phyloP scores from a whole-genome alignment of 495 filamentous ascomycete species.

The Aspergillus panamensis region DNA sequence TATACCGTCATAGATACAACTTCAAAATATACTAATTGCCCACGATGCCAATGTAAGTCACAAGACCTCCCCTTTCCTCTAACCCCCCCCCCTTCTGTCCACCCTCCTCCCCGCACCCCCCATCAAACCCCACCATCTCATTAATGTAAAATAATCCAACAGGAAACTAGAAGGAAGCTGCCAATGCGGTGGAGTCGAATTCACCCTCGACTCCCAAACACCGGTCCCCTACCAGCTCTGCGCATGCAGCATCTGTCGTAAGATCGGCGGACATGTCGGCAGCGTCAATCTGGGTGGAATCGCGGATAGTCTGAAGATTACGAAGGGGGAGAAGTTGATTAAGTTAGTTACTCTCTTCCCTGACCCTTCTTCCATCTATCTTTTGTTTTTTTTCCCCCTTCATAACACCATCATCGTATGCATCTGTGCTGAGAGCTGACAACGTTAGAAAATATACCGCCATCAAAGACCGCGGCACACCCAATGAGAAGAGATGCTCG shows the following conservation, averaged over 20 bases:
- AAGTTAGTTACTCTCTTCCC: constrained; percentile 30
- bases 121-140: background rate
- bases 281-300: constrained; percentile 52
- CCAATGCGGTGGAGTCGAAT: constrained; percentile 52
- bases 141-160: constrained; percentile 1
- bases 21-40: background rate
- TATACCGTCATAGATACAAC: background rate
- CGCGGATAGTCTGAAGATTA: constrained; percentile 44
- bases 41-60: constrained; percentile 16
- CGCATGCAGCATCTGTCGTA: constrained; percentile 55
- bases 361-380: background rate
- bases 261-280: constrained; percentile 48
- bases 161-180: constrained; percentile 53
- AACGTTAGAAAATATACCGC: constrained; percentile 46
- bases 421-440: background rate
- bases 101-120: background rate
- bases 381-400: background rate
- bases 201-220: constrained; percentile 48
- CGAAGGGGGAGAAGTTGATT: constrained; percentile 46
- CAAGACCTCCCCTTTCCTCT: background rate
- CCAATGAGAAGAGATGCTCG: constrained; percentile 37
- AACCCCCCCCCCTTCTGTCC: background rate
- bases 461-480: constrained; percentile 48
- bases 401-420: too few species aligned
- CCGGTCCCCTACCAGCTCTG: constrained; percentile 56